Conservation (phyloP, 371 early-diverging fungal genomes). For the Circinella minor region DNA sequence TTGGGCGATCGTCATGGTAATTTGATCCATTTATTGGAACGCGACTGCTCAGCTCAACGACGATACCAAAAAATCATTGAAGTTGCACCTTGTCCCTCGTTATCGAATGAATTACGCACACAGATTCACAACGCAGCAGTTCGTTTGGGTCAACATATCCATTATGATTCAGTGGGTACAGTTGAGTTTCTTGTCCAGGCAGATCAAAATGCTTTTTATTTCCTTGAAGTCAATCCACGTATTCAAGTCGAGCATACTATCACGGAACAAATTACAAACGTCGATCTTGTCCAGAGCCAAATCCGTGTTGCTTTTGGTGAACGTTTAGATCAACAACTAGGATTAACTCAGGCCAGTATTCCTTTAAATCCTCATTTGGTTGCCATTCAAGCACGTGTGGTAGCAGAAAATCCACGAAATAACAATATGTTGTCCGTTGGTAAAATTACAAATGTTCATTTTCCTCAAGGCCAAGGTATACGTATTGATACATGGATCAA, state of each 20-base stretch:
- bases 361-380: slow-evolving; percentile 20
- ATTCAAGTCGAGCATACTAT: slow-evolving; percentile 94
- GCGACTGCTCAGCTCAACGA: slow-evolving; percentile 88
- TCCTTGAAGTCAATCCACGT: slow-evolving; percentile 94
- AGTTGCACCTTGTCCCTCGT: slow-evolving; percentile 47
- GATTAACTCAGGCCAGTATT: slow-evolving; percentile 21
- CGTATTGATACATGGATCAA: slow-evolving; percentile 52
- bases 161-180: slow-evolving; percentile 64
- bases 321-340: slow-evolving; percentile 19
- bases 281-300: slow-evolving; percentile 71
- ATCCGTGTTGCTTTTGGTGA: slow-evolving; percentile 41
- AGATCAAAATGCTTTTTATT: slow-evolving; percentile 70
- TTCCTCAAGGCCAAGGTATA: slow-evolving; percentile 42
- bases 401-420: slow-evolving; percentile 46
- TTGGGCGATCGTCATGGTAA: slow-evolving; percentile 78
- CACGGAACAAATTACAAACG: slow-evolving; percentile 91
- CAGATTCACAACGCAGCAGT: slow-evolving; percentile 36
- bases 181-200: slow-evolving; percentile 81
- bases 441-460: slow-evolving; percentile 26
- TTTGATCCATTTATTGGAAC: slow-evolving; percentile 79
- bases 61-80: slow-evolving; percentile 89
- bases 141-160: slow-evolving; percentile 29
- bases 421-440: slow-evolving; percentile 48
- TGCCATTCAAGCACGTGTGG: slow-evolving; percentile 49
- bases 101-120: slow-evolving; percentile 23